A percentile compares a stretch with the other conserved stretches of the same genome.
Conservation (phyloP, 345 rosid genomes). For the Boechera divaricarpa region DNA sequence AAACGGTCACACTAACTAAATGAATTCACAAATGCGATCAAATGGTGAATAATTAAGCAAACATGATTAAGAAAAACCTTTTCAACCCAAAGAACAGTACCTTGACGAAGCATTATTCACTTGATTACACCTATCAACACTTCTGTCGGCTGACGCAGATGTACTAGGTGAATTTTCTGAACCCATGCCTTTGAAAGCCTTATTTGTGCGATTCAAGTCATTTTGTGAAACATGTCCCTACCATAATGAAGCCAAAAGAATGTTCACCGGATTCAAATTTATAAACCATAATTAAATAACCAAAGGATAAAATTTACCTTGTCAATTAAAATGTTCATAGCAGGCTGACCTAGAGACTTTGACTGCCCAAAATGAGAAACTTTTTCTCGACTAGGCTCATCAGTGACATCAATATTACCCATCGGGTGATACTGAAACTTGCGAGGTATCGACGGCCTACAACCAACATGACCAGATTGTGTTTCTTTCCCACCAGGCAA, state of each 20-base stretch:
- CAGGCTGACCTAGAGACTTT: constrained; percentile 48
- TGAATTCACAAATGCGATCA: constrained; percentile 9
- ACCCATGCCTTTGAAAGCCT: constrained; percentile 46
- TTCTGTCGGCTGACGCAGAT: constrained; percentile 51
- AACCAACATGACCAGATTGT: constrained; percentile 51
- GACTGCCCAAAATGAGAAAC: constrained; percentile 51
- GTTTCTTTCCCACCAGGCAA: constrained; percentile 57
- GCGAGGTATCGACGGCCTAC: constrained; percentile 56
- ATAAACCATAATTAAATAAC: constrained; percentile 1
- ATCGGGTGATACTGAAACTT: constrained; percentile 95
- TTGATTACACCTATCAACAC: constrained; percentile 49
- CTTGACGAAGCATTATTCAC: constrained; percentile 57
- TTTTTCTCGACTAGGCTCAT: constrained; percentile 51
- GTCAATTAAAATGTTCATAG: constrained; percentile 52
- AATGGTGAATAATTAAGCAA: not conserved
- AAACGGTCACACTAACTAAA: constrained; percentile 9
- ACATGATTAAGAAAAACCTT: not conserved
- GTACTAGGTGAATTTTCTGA: constrained; percentile 50
- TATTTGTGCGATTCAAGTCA: constrained; percentile 49
- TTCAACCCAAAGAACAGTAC: constrained; percentile 47
- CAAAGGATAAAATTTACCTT: constrained; percentile 55
- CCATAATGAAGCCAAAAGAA: constrained; percentile 31
- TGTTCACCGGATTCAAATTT: constrained; percentile 23
- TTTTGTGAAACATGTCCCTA: constrained; percentile 56
- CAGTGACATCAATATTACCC: constrained; percentile 73